These are phyloP conservation scores for Sporobolomyces roseus DNA, from an alignment of 768 basidiomycete species.

Conservation along the genomic window DNA sequence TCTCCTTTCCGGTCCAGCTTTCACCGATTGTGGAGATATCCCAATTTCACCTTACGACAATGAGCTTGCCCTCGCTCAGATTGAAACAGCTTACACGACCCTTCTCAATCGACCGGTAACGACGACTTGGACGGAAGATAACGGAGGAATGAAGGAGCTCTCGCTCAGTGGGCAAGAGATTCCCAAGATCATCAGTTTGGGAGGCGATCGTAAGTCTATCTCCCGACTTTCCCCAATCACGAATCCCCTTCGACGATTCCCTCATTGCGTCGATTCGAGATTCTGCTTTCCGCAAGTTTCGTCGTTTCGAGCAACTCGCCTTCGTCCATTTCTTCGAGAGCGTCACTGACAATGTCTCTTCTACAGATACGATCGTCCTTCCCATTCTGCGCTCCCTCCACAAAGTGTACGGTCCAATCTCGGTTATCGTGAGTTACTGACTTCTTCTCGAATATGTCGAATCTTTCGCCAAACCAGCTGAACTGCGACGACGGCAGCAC, in stretches of 20 bases:
- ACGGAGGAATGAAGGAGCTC: slow-evolving; percentile 5
- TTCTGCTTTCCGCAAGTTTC: no score
- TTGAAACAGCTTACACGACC: slow-evolving; percentile 77
- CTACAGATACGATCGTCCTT: slow-evolving; percentile 26
- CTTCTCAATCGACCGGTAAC: slow-evolving; percentile 58
- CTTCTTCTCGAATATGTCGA: no score
- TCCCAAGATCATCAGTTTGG: slow-evolving; percentile 74
- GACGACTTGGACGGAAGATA: slow-evolving; percentile 42
- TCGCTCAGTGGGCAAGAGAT: slow-evolving; percentile 59
- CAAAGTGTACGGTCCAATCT: slow-evolving; percentile 38
- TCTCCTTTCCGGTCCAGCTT: slow-evolving; percentile 39
- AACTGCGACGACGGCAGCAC: no score
- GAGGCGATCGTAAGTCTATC: slow-evolving; percentile 70
- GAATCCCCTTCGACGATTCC: no score
- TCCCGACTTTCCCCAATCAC: no score
- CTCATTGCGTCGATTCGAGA: no score
- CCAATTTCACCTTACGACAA: slow-evolving; percentile 79
- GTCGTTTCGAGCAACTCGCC: no score
- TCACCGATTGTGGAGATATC: slow-evolving; percentile 80
- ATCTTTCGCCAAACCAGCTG: no score
- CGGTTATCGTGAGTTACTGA: no score
- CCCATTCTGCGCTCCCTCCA: slow-evolving; percentile 38
- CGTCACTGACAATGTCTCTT: no score
- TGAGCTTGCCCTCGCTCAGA: slow-evolving; percentile 74
- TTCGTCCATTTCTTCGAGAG: no score